Evolutionary conservation across 2,329 filamentous ascomycete species (phyloP), one percentile per base, ranked within the genome.

Genomic region (Fusarium secorum): DNA sequence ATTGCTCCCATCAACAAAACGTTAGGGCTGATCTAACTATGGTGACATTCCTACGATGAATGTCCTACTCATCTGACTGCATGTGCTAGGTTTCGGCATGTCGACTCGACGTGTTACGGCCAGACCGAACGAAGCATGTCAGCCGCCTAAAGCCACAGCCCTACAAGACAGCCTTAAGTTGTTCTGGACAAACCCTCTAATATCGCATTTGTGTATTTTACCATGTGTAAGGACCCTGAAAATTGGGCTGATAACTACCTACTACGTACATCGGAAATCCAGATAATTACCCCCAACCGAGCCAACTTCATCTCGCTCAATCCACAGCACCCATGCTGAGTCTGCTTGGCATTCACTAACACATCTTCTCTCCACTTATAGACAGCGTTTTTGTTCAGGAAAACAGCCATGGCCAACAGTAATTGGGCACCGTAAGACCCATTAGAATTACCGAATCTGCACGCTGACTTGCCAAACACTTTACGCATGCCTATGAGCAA

Each of bases 101-200:
- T 30, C 44, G 35, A 61, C 42, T 64, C 44, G 18, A 61, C 46
- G 46, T 52, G 41, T 61, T 18, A 72, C 70, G 70, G 66, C 45
- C 51, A 53, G 58, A 41, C 70, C 70, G 70, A 72, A 48, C 70
- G 70, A 72, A 51, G 66, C 65, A 70, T 72, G 69, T 72, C 69
- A 67, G 69, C 69, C 69, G 69, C 57, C 49, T 32, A 56, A 35
- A 70, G 52, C 53, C 69, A 70, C 69, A 72, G 69, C 66, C 69
- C 57, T 72, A 58, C 53, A 13, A 32, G n/a, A 71, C 57, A 70
- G 14, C 35, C n/a, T n/a, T n/a, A n/a, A n/a, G 42, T 30, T 26
- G 36, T 14, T 32, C 24, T 44, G 13, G 35, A 14, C 36, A 33
- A 15, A 20, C 11, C 17, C 22, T 51, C 30, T 11, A 20, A 20